A percentile compares a stretch with the other conserved stretches of the same genome.
These are phyloP conservation scores for Mayamaea pseudoterrestris DNA, from an alignment of 108 stramenopile genomes.

Conservation along the genomic window DNA sequence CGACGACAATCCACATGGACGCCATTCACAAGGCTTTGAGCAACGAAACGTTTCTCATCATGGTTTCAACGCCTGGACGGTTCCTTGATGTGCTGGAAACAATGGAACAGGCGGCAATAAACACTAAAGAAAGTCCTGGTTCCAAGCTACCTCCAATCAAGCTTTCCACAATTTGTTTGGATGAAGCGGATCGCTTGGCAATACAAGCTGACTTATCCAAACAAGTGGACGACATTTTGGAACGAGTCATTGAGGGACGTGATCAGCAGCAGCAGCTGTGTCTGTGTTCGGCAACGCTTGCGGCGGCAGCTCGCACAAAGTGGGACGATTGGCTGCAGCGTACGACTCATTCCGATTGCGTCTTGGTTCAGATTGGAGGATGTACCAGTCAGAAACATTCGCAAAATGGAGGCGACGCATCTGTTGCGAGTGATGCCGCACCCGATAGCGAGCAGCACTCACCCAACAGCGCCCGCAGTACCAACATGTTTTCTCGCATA, in stretches of 20 bases:
- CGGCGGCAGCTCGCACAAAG: background rate
- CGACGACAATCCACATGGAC: background rate
- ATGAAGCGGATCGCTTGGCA: slow-evolving; percentile 73
- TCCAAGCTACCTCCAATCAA: background rate
- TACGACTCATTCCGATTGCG: background rate
- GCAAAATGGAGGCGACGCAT: too few species aligned
- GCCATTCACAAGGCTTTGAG: background rate
- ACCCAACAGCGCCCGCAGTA: background rate
- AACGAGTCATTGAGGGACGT: background rate
- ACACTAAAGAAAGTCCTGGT: background rate
- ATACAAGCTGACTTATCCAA: slow-evolving; percentile 40
- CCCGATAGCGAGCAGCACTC: background rate
- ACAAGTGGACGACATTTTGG: slow-evolving; percentile 27
- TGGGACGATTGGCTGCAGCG: slow-evolving; percentile 5
- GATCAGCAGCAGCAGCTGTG: too few species aligned
- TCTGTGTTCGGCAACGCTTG: slow-evolving; percentile 5
- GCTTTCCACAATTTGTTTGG: slow-evolving; percentile 25
- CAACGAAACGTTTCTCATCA: slow-evolving; percentile 15
- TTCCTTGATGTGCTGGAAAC: slow-evolving; percentile 43
- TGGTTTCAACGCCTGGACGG: slow-evolving; percentile 65
- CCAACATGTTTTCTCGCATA: slow-evolving; percentile 23
- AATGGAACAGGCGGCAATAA: slow-evolving; percentile 1
- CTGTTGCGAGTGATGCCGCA: background rate
- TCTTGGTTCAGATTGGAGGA: slow-evolving; percentile 1
- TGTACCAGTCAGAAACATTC: too few species aligned